Percentiles rank a stretch among this genome's conserved stretches.
These are phyloP conservation scores for Kwoniella pini DNA, from an alignment of 768 basidiomycete genomes.

Conservation along the genomic window DNA sequence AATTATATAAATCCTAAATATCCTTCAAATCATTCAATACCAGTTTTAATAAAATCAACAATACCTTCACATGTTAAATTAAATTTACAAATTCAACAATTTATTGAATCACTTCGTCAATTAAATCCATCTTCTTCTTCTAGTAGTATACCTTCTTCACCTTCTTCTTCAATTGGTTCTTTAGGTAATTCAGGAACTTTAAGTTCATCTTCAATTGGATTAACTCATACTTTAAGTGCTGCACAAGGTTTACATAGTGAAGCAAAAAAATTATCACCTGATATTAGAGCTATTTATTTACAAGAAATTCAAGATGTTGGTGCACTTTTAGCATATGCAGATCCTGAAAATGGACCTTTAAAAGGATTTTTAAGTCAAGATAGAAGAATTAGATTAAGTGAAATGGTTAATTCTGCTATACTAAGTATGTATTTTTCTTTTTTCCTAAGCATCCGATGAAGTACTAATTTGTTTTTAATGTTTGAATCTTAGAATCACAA, in stretches of 20 bases:
- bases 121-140: constrained; percentile 65
- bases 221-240: constrained; percentile 43
- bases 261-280: constrained; percentile 62
- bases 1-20: neutral
- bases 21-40: constrained; percentile 18
- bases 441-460: neutral
- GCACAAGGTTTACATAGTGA: constrained; percentile 67
- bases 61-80: constrained; percentile 74
- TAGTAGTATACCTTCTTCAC: constrained; percentile 58
- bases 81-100: constrained; percentile 82
- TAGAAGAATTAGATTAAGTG: constrained; percentile 77
- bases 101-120: constrained; percentile 73
- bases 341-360: constrained; percentile 73
- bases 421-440: constrained; percentile 63
- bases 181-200: constrained; percentile 13
- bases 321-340: constrained; percentile 77
- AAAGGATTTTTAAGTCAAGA: constrained; percentile 72
- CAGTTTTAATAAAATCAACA: constrained; percentile 57
- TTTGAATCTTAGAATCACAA: neutral
- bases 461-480: neutral
- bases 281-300: constrained; percentile 66
- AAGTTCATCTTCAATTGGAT: neutral
- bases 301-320: constrained; percentile 73
- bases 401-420: constrained; percentile 84
- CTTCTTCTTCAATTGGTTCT: constrained; percentile 64